A percentile compares a stretch with the other conserved stretches of the same genome.
Conservation (phyloP, 352 stramenopile genomes). For the Phytophthora idaei region DNA sequence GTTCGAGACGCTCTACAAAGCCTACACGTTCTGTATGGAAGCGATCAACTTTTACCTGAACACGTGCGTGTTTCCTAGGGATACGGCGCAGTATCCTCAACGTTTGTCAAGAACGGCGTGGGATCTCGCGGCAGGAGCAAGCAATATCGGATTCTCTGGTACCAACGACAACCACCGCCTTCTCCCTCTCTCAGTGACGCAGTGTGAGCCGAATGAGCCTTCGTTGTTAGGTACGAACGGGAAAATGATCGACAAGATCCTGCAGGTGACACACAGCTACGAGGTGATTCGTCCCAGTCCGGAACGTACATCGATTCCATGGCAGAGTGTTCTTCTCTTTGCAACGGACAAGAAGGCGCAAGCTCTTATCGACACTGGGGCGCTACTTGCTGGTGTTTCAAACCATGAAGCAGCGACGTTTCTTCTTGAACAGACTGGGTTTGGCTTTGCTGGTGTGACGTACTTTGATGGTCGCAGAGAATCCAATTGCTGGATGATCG, state of each 20-base stretch:
- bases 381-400: slow-evolving; percentile 71
- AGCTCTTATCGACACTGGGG: slow-evolving; percentile 87
- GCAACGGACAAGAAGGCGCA: slow-evolving; percentile 48
- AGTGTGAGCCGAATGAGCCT: slow-evolving; percentile 60
- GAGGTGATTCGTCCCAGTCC: slow-evolving; percentile 27
- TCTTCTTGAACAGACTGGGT: slow-evolving; percentile 37
- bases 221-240: slow-evolving; percentile 77
- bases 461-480: slow-evolving; percentile 73
- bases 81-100: slow-evolving; percentile 79
- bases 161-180: slow-evolving; percentile 90
- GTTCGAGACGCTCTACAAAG: slow-evolving; percentile 53
- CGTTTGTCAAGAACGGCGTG: slow-evolving; percentile 76
- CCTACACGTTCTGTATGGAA: slow-evolving; percentile 66
- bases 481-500: slow-evolving; percentile 76
- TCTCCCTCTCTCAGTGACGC: slow-evolving; percentile 68
- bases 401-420: slow-evolving; percentile 56
- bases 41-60: slow-evolving; percentile 91
- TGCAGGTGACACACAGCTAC: slow-evolving; percentile 42
- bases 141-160: slow-evolving; percentile 84
- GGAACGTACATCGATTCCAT: slow-evolving; percentile 20
- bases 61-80: slow-evolving; percentile 74
- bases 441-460: slow-evolving; percentile 61
- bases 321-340: slow-evolving; percentile 49
- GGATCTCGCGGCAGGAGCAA: slow-evolving; percentile 71
- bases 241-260: slow-evolving; percentile 84